These are phyloP conservation scores for Dictyostelium capitatum DNA, from an alignment of 78 protist species.

Conservation along the genomic window DNA sequence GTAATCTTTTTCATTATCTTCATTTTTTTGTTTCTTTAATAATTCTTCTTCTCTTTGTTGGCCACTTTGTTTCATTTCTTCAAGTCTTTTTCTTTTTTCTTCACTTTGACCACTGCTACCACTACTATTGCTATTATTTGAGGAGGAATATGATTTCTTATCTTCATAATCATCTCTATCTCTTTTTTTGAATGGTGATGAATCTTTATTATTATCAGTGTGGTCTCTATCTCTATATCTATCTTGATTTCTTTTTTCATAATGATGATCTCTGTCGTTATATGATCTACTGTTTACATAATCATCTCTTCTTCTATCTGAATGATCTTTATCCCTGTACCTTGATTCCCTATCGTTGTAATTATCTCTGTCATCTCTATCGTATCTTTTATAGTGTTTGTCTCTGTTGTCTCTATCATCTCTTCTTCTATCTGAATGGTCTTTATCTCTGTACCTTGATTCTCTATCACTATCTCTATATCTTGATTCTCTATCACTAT, in stretches of 20 bases:
- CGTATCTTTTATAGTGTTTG: neutral
- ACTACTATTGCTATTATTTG: slow-evolving; percentile 6
- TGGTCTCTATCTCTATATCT: slow-evolving; percentile 43
- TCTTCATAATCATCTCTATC: slow-evolving; percentile 12
- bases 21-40: slow-evolving; percentile 13
- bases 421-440: neutral
- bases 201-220: neutral
- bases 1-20: neutral
- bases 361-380: slow-evolving; percentile 14
- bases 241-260: slow-evolving; percentile 31
- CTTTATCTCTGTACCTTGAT: neutral
- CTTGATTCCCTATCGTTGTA: neutral
- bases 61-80: slow-evolving; percentile 51
- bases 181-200: slow-evolving; percentile 16
- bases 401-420: neutral
- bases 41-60: slow-evolving; percentile 36
- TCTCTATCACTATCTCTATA: neutral
- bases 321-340: neutral
- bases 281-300: neutral
- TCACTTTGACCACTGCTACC: slow-evolving; percentile 9
- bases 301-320: neutral
- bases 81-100: slow-evolving; percentile 53
- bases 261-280: neutral
- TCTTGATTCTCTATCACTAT: neutral
- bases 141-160: neutral